A percentile compares a stretch with the other conserved stretches of the same genome.
These are phyloP conservation scores for Rhodotorula mucilaginosa DNA, from an alignment of 1,284 basidiomycete genomes.

Conservation along the genomic window DNA sequence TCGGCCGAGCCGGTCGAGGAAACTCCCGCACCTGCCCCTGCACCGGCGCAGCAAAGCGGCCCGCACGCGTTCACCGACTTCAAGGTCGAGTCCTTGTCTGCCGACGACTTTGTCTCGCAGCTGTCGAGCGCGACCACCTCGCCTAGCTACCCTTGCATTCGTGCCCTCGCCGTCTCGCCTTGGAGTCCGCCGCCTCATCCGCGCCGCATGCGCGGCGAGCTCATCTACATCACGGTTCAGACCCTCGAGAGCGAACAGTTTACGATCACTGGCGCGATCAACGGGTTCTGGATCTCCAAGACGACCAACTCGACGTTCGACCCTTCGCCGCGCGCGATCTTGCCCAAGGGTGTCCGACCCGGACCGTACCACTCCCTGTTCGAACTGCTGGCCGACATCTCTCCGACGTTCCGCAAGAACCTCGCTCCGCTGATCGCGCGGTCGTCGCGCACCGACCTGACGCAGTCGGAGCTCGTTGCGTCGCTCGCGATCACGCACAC, in stretches of 20 bases:
- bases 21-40: background rate
- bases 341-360: constrained; percentile 41
- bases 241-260: constrained; percentile 58
- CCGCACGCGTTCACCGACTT: constrained; percentile 33
- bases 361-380: constrained; percentile 54
- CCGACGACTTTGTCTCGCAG: constrained; percentile 17
- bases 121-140: constrained; percentile 18
- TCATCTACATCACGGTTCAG: constrained; percentile 57
- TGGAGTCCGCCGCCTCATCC: constrained; percentile 60
- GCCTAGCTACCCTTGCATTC: constrained; percentile 46
- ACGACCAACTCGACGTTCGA: constrained; percentile 53
- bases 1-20: background rate
- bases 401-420: constrained; percentile 48
- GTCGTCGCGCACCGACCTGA: constrained; percentile 37
- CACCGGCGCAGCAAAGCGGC: background rate
- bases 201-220: constrained; percentile 55
- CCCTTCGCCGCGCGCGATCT: constrained; percentile 49
- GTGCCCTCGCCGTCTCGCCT: constrained; percentile 55
- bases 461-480: constrained; percentile 46
- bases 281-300: constrained; percentile 58
- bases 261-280: constrained; percentile 55
- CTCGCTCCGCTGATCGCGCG: constrained; percentile 47
- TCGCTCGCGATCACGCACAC: constrained; percentile 56
- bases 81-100: constrained; percentile 15
- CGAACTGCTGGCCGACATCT: constrained; percentile 55